Base-by-base conservation (phyloP, 2,329 filamentous ascomycete genomes). In the Iodosphaeria phyllophila region DNA sequence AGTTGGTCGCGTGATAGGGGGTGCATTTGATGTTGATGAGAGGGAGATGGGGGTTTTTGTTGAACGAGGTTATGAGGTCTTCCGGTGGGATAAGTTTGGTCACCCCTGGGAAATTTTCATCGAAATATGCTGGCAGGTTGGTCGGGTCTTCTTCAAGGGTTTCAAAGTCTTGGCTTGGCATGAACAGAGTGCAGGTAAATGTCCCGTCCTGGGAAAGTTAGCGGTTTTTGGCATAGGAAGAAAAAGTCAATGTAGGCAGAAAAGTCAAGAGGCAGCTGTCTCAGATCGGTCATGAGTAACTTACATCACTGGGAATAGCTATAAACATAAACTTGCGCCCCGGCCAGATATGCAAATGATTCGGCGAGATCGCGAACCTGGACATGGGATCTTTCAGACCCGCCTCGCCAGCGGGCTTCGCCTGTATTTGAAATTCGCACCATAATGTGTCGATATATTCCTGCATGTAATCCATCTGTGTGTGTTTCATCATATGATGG, bases 301-400 rank as follows among this genome's bases (percentile, higher is more conserved):
- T 36, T 44, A 70, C 65, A 29, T 63, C 54, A 35, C 65, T 74
- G 0, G 89, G 86, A 21, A 98, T 84, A 11, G 89, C 91, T 42
- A 98, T 98, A 52, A 98, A 98, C 91, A 98, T 95, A 41, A 89
- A 86, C 20, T 84, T 72, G 38, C 73, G 74, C 16, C 79, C 83
- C 0, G 89, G 89, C 89, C 89, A 98, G 44, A 98, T 98, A 49
- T 98, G 89, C 2, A 98, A 60, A 44, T 95, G 84, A 39, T 93
- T 79, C 2, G 83, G 82, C 1, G 82, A 89, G 36, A 95, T 89
- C 23, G 62, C 60, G 44, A 91, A 95, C 35, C 47, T 56, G 15
- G 52, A 47, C 22, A 46, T 37, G 10, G 46, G 35, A 18, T 50
- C 44, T 15, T 42, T 35, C 4, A 33, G 32, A 8, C n/a, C n/a